A percentile compares a stretch with the other conserved stretches of the same genome.
Evolutionary conservation across 176 grass and related monocot genomes (phyloP).

Genomic region (Dactylis glomerata): DNA sequence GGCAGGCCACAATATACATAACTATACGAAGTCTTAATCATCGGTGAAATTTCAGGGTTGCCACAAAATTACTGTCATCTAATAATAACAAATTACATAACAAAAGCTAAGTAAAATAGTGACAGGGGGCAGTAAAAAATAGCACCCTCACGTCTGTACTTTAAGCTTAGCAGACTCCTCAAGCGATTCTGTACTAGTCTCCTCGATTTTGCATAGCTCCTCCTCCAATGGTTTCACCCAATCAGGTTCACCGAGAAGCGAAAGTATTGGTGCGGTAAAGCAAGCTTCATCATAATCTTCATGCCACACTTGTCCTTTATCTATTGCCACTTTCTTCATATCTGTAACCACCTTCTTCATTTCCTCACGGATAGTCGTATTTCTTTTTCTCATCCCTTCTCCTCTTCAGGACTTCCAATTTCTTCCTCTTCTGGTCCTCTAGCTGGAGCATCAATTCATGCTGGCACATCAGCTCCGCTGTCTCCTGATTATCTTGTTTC

Average conservation of each 20-base stretch:
- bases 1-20: background rate
- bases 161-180: background rate
- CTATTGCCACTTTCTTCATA: background rate
- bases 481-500: background rate
- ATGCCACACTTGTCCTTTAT: background rate
- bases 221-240: background rate
- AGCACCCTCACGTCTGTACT: background rate
- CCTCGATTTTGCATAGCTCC: background rate
- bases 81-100: background rate
- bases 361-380: background rate
- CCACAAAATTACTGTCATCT: background rate
- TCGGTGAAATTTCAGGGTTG: too few species aligned
- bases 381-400: background rate
- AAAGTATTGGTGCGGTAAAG: background rate
- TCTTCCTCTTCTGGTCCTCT: constrained; percentile 6
- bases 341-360: background rate
- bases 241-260: background rate
- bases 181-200: background rate
- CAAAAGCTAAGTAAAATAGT: background rate
- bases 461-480: background rate
- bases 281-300: background rate
- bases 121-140: background rate
- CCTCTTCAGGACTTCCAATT: background rate
- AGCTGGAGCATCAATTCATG: background rate
- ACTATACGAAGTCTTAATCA: too few species aligned